Conservation (phyloP, 768 basidiomycete species). For the Collybiopsis luxurians region DNA sequence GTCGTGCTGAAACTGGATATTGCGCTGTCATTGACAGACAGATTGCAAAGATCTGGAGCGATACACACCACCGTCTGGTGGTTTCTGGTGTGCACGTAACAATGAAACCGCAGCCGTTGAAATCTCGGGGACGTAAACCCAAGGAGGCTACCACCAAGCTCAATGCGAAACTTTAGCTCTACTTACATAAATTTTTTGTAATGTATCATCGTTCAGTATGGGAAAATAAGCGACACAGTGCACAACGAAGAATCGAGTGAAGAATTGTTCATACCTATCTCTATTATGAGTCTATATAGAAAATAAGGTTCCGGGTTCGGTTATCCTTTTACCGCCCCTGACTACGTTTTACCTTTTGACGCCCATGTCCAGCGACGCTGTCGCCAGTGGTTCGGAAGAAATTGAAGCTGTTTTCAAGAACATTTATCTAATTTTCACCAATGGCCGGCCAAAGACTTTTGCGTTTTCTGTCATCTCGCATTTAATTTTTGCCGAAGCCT, state of each 20-base stretch:
- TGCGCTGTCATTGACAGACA: too few species aligned
- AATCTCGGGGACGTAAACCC: not conserved
- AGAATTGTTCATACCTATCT: too few species aligned
- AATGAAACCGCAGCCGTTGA: constrained; percentile 21
- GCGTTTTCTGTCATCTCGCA: not conserved
- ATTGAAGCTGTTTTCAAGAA: not conserved
- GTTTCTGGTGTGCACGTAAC: constrained; percentile 31
- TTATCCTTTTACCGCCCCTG: not conserved
- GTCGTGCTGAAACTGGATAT: too few species aligned
- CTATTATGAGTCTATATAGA: too few species aligned
- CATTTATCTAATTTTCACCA: not conserved
- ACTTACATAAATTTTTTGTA: not conserved
- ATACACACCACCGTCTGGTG: constrained; percentile 24
- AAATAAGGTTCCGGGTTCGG: not conserved
- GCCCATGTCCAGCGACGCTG: not conserved
- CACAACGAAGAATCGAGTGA: too few species aligned
- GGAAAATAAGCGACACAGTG: not conserved
- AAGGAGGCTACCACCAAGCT: not conserved
- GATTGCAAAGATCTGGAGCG: constrained; percentile 30
- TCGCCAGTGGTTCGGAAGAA: constrained; percentile 1
- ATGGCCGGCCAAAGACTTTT: not conserved
- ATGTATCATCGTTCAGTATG: not conserved
- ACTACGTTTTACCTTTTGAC: not conserved
- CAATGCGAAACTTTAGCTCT: not conserved
- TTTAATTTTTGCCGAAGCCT: not conserved